Percentiles rank a stretch among this genome's conserved stretches.
phyloP scores from a whole-genome alignment of 2,329 filamentous ascomycete species.

The Aspergillus sp. region DNA sequence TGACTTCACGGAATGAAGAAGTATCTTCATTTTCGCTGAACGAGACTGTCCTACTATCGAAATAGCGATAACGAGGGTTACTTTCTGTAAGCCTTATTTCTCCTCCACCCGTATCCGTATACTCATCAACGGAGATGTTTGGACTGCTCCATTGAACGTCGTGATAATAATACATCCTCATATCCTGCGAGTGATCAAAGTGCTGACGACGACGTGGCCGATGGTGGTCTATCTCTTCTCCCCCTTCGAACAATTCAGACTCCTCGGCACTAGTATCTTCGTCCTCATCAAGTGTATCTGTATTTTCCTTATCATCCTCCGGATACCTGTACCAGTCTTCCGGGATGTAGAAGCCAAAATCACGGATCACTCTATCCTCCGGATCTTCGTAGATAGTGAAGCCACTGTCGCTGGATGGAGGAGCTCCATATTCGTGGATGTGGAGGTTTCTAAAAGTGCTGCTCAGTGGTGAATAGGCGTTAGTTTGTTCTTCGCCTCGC shows the following conservation, averaged over 20 bases:
- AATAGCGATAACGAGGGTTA: no score
- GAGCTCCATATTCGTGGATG: not conserved
- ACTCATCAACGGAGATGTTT: no score
- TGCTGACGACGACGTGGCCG: not conserved
- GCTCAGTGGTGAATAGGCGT: not conserved
- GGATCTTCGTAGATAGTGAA: conserved; percentile 17
- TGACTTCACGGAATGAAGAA: no score
- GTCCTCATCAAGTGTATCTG: not conserved
- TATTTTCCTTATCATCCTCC: conserved; percentile 16
- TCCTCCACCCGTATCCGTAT: no score
- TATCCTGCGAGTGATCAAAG: no score
- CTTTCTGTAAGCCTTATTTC: no score
- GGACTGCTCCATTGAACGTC: no score
- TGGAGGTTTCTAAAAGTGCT: not conserved
- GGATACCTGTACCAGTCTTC: conserved; percentile 1
- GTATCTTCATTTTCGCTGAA: no score
- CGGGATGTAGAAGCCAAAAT: not conserved
- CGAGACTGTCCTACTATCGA: no score
- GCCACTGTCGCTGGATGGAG: not conserved
- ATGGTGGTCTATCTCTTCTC: not conserved
- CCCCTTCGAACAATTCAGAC: not conserved
- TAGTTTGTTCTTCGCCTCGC: not conserved
- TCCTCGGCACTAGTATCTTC: not conserved
- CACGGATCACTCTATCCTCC: conserved; percentile 5
- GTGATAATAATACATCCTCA: no score